Evolutionary conservation across 768 basidiomycete genomes (phyloP).

Genomic region (Hypholoma fasciculare): DNA sequence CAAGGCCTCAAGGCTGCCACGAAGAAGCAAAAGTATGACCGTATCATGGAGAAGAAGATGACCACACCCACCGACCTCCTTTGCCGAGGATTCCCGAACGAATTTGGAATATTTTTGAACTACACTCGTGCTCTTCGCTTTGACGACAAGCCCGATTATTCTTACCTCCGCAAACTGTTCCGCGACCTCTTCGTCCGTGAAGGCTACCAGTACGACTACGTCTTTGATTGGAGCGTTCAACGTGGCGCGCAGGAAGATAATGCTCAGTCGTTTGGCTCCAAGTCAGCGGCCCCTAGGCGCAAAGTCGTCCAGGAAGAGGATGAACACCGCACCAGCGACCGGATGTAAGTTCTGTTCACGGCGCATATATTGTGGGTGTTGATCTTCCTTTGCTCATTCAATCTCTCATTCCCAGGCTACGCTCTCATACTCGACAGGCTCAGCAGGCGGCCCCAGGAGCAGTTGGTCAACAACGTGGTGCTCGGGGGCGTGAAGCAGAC

Average conservation of each 20-base stretch:
- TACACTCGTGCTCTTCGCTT: slow-evolving; percentile 98
- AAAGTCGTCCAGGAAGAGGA: slow-evolving; percentile 88
- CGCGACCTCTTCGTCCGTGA: slow-evolving; percentile 96
- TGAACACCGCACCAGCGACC: slow-evolving; percentile 77
- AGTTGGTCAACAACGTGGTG: slow-evolving; percentile 44
- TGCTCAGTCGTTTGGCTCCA: slow-evolving; percentile 58
- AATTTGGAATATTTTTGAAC: slow-evolving; percentile 99
- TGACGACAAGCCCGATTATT: slow-evolving; percentile 99
- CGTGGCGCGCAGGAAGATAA: slow-evolving; percentile 70
- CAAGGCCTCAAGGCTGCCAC: slow-evolving; percentile 99
- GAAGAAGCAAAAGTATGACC: slow-evolving; percentile 99
- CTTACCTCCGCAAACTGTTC: slow-evolving; percentile 99
- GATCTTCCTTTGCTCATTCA: slow-evolving; percentile 17
- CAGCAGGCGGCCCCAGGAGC: slow-evolving; percentile 60
- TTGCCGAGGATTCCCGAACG: slow-evolving; percentile 99
- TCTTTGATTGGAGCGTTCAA: slow-evolving; percentile 98
- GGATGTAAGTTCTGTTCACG: slow-evolving; percentile 62
- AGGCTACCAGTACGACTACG: slow-evolving; percentile 99
- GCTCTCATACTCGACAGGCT: slow-evolving; percentile 83
- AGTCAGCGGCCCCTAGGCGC: slow-evolving; percentile 60
- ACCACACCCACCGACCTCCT: slow-evolving; percentile 95
- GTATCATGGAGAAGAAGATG: slow-evolving; percentile 99
- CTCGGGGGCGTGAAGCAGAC: slow-evolving; percentile 49
- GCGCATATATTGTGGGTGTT: slow-evolving; percentile 11
- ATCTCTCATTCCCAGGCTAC: slow-evolving; percentile 54